Evolutionary conservation across 2,329 filamentous ascomycete species (phyloP).

Genomic region (Monilinia laxa): DNA sequence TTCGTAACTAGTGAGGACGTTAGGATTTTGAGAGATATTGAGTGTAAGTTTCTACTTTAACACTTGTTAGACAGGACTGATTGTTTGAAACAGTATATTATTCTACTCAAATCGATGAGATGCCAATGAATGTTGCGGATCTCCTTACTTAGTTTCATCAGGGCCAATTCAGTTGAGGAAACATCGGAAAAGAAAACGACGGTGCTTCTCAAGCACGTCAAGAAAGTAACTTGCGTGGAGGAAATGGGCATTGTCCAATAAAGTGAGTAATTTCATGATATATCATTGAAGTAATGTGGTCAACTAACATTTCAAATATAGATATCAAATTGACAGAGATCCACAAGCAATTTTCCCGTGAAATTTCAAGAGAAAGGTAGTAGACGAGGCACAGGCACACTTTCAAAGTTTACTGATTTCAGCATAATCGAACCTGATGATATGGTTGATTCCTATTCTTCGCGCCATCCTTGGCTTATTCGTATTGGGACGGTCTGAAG

Average conservation of each 20-base stretch:
- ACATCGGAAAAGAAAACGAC: slow-evolving; percentile 11
- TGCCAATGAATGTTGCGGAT: slow-evolving; percentile 71
- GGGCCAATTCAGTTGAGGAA: background rate
- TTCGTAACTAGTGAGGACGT: slow-evolving; percentile 99
- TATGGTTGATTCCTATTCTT: background rate
- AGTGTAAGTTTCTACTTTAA: slow-evolving; percentile 60
- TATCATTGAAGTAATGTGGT: too few species aligned
- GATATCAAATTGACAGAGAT: slow-evolving; percentile 10
- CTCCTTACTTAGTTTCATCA: slow-evolving; percentile 35
- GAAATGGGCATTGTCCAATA: slow-evolving; percentile 37
- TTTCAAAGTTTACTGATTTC: background rate
- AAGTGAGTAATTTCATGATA: slow-evolving; percentile 27
- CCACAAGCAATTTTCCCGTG: background rate
- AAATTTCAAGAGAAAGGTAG: background rate
- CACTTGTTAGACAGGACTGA: background rate
- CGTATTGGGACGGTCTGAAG: background rate
- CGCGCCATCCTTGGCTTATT: background rate
- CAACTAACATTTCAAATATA: slow-evolving; percentile 1
- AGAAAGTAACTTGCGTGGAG: slow-evolving; percentile 34
- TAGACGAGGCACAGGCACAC: background rate
- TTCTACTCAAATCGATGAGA: slow-evolving; percentile 77
- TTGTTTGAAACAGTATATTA: slow-evolving; percentile 57
- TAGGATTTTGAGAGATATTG: slow-evolving; percentile 94
- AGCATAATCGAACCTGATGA: background rate
- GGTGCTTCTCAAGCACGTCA: slow-evolving; percentile 30